A percentile compares a stretch with the other conserved stretches of the same genome.
Evolutionary conservation across 2,329 filamentous ascomycete species (phyloP).

Genomic region (Fusarium austroafricanum): DNA sequence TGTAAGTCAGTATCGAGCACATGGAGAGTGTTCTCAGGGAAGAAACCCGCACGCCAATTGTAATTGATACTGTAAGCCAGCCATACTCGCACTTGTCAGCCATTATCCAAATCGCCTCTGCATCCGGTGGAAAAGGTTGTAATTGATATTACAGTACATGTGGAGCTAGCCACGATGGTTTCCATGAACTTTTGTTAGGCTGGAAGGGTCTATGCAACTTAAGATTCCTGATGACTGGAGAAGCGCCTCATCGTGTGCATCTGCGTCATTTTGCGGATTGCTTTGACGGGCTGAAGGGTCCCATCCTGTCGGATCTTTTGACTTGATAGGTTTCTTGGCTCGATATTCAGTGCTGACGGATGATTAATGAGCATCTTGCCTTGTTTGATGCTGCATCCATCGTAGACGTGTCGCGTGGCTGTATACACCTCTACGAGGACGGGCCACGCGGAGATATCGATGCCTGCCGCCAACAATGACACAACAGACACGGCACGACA

Average conservation of each 20-base stretch:
- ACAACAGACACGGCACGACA: constrained; percentile 2
- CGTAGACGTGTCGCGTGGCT: constrained; percentile 1
- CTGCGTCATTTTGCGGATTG: constrained; percentile 22
- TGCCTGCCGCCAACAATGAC: not conserved
- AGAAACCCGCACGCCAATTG: constrained; percentile 4
- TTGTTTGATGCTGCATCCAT: not conserved
- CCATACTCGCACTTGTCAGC: constrained; percentile 25
- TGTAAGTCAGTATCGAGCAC: constrained; percentile 11
- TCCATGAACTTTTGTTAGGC: constrained; percentile 26
- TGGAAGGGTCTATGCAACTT: constrained; percentile 12
- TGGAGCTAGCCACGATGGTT: constrained; percentile 5
- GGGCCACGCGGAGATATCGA: constrained; percentile 12
- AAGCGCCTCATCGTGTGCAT: constrained; percentile 4
- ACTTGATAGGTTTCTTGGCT: constrained; percentile 8
- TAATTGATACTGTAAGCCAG: constrained; percentile 34
- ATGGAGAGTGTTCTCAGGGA: not conserved
- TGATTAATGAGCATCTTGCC: not conserved
- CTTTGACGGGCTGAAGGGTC: not conserved
- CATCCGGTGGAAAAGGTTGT: constrained; percentile 4
- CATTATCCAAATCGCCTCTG: constrained; percentile 13
- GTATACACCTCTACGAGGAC: not conserved
- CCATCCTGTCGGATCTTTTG: not conserved
- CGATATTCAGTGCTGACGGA: not conserved
- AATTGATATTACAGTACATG: constrained; percentile 3
- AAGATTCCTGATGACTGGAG: constrained; percentile 1